Base-by-base conservation (phyloP, 1,139 yeast genomes). In the Saccharomyces uvarum region DNA sequence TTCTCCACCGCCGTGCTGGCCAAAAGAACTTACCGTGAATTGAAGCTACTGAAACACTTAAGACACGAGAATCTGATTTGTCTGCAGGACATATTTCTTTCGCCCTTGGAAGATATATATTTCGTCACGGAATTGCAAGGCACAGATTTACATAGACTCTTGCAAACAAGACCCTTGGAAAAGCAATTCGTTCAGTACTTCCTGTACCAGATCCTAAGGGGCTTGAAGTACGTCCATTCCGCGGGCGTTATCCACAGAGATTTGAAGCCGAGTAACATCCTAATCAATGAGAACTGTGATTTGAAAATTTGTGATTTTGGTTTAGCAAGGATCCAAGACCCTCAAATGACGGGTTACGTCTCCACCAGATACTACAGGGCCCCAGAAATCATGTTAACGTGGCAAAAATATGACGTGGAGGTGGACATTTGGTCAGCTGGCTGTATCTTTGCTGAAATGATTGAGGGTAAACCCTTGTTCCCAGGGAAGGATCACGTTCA, bases 341-440 rank as follows among this genome's bases (percentile, higher is more conserved):
- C 97, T 11, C 98, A 93, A 71, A 93, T 93, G 99, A 93, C 99
- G 1, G 99, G 99, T 32, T 93, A 93, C 71, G 99, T 93, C 16
- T 86, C 96, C 19, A 93, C 99, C 2, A 76, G 99, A 66, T 95
- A 93, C 77, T 93, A 93, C 72, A 80, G 99, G 62, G 99, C 99
- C 0, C 99, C 99, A 1, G 99, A 93, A 73, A 93, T 93, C 72
- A 93, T 93, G 99, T 80, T 93, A 63, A 91, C 98, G 27, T 93
- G 99, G 99, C 99, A 93, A 72, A 91, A 95, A 72, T 93, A 93
- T 74, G 98, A 93, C 69, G 86, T 90, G n/a, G 98, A 93, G 73
- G 99, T 95, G 47, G 99, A 93, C 71, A 87, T 93, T 65, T 93
- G 99, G 99, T 87, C 96, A 16, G 97, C 96, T n/a, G 99, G 98